Evolutionary conservation across 192 early-diverging fungal genomes (phyloP).

Genomic region (Dissophora globulifera): DNA sequence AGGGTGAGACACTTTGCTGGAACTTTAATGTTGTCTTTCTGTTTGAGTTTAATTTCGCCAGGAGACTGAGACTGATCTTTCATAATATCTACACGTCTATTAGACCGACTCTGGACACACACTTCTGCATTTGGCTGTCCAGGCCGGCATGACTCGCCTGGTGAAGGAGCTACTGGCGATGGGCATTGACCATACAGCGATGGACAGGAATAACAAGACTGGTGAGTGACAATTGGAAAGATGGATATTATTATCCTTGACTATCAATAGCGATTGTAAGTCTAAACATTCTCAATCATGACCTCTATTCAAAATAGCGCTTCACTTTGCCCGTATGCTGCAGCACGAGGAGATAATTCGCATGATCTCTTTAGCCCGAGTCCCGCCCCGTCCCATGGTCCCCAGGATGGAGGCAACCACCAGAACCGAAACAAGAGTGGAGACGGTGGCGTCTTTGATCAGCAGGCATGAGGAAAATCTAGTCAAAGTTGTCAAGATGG

Average conservation of each 20-base stretch:
- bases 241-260: no score
- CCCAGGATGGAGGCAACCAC: slow-evolving; percentile 4
- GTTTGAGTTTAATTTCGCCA: no score
- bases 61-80: background rate
- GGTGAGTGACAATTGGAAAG: slow-evolving; percentile 6
- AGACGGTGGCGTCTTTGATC: slow-evolving; percentile 16
- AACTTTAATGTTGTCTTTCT: no score
- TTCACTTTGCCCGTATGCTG: slow-evolving; percentile 39
- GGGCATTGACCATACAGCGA: slow-evolving; percentile 48
- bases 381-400: slow-evolving; percentile 49
- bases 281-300: background rate
- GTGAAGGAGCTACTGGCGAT: slow-evolving; percentile 30
- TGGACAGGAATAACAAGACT: slow-evolving; percentile 53
- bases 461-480: slow-evolving; percentile 23
- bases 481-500: slow-evolving; percentile 23
- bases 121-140: slow-evolving; percentile 31
- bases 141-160: slow-evolving; percentile 26
- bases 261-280: no score
- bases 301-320: slow-evolving; percentile 9
- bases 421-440: slow-evolving; percentile 2
- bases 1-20: slow-evolving; percentile 28
- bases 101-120: slow-evolving; percentile 48
- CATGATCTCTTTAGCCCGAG: slow-evolving; percentile 22
- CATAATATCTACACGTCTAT: background rate
- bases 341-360: slow-evolving; percentile 19